Conservation (phyloP, 148 eudicot species). For the Nepenthes gracilis region DNA sequence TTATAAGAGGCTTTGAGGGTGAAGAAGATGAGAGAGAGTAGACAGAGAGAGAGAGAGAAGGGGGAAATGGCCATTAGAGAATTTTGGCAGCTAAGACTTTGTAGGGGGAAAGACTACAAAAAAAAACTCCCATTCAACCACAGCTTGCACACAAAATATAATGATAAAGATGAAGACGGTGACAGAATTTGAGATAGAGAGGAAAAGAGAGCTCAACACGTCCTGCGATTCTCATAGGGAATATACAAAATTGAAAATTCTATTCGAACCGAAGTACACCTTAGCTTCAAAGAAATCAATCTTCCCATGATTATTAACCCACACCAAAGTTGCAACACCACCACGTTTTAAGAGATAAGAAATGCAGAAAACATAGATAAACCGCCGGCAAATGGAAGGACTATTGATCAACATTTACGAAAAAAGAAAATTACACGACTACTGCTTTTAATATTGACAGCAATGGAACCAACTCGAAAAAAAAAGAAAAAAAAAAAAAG, state of each 20-base stretch:
- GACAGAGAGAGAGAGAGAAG: neutral
- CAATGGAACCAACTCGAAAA: too few relatives aligned
- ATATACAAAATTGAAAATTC: neutral
- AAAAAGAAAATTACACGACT: too few relatives aligned
- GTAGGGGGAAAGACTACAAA: neutral
- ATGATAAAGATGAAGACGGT: neutral
- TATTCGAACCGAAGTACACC: too few relatives aligned
- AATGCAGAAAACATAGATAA: too few relatives aligned
- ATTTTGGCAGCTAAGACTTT: neutral
- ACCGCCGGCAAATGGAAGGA: too few relatives aligned
- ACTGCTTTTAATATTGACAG: too few relatives aligned
- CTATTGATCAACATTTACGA: too few relatives aligned
- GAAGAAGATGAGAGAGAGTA: constrained; percentile 2
- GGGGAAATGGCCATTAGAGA: neutral
- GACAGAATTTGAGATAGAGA: neutral
- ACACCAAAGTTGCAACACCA: too few relatives aligned
- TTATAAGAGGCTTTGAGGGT: neutral
- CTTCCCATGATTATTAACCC: too few relatives aligned
- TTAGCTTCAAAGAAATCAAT: too few relatives aligned
- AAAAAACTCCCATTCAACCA: neutral
- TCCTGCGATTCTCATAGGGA: neutral
- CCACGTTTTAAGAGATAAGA: too few relatives aligned
- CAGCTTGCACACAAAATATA: constrained; percentile 1
- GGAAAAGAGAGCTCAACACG: neutral
- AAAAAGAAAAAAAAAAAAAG: too few relatives aligned